Evolutionary conservation across 208 protist genomes (phyloP).

Genomic region (Acanthamoeba culbertsoni): DNA sequence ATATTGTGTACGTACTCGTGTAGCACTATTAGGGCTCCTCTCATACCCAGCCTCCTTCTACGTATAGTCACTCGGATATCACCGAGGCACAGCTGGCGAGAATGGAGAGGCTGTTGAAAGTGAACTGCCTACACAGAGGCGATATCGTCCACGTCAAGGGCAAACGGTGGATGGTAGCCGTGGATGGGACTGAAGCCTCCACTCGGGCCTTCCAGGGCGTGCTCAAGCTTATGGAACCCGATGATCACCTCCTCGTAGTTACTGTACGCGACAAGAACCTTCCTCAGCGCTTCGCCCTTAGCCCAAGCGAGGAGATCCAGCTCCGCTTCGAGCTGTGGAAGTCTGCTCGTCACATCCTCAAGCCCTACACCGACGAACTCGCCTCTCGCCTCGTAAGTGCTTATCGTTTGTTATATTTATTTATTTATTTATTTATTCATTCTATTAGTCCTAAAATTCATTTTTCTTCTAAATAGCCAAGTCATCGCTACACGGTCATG

Average conservation of each 20-base stretch:
- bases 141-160: background rate
- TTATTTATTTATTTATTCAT: background rate
- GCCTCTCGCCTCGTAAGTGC: background rate
- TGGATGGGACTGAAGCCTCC: background rate
- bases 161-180: slow-evolving; percentile 1
- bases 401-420: background rate
- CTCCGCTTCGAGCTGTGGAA: slow-evolving; percentile 20
- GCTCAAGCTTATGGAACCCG: background rate
- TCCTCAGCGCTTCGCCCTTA: background rate
- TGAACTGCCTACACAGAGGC: background rate
- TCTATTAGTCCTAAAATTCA: background rate
- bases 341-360: background rate
- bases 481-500: background rate
- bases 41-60: background rate
- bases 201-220: background rate
- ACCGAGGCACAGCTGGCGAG: background rate
- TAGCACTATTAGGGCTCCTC: background rate
- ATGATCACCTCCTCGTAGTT: background rate
- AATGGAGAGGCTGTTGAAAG: background rate
- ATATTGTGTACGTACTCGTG: background rate
- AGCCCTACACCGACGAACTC: background rate
- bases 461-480: background rate
- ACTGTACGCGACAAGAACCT: slow-evolving; percentile 4
- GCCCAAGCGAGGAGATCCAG: background rate
- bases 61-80: background rate